Percentiles rank a stretch among this genome's conserved stretches.
These are phyloP conservation scores for Paspalum vaginatum DNA, from an alignment of 176 grass and related monocot species.

Conservation along the genomic window DNA sequence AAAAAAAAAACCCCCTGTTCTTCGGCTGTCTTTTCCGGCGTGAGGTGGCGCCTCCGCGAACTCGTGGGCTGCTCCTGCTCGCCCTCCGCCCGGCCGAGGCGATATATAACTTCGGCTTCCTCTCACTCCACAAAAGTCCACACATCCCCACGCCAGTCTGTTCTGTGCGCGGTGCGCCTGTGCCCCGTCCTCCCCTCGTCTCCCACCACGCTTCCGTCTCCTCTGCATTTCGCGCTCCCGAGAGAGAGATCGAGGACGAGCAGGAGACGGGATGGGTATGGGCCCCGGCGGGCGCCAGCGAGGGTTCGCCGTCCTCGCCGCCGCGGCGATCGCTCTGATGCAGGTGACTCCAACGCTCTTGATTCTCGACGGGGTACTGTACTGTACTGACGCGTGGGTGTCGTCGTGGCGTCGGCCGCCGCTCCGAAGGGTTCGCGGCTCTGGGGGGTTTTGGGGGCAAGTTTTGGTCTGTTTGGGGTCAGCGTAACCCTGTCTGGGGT, in stretches of 20 bases:
- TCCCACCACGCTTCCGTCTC: background rate
- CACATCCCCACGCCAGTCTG: conserved; percentile 29
- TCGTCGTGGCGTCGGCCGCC: conserved; percentile 19
- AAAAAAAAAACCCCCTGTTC: background rate
- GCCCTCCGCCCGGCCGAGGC: background rate
- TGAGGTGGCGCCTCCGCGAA: conserved; percentile 22
- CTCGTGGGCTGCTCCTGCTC: conserved; percentile 12
- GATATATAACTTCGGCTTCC: conserved; percentile 15
- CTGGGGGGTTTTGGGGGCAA: background rate
- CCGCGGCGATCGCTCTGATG: conserved; percentile 33
- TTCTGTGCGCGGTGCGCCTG: background rate
- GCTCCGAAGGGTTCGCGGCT: background rate
- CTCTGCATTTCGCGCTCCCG: conserved; percentile 36
- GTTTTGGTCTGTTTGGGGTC: conserved; percentile 21
- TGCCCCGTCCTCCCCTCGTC: background rate
- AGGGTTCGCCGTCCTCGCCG: conserved; percentile 27
- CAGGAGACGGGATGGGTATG: conserved; percentile 43
- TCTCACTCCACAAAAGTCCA: conserved; percentile 37
- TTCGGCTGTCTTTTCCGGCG: background rate
- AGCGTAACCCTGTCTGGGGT: background rate
- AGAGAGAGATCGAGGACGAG: conserved; percentile 35
- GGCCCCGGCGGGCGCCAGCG: conserved; percentile 35
- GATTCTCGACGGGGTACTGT: background rate
- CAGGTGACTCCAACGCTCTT: conserved; percentile 15
- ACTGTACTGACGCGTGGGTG: conserved; percentile 2